These are phyloP conservation scores for Eucommia ulmoides DNA, from an alignment of 257 asterid genomes.

Conservation along the genomic window DNA sequence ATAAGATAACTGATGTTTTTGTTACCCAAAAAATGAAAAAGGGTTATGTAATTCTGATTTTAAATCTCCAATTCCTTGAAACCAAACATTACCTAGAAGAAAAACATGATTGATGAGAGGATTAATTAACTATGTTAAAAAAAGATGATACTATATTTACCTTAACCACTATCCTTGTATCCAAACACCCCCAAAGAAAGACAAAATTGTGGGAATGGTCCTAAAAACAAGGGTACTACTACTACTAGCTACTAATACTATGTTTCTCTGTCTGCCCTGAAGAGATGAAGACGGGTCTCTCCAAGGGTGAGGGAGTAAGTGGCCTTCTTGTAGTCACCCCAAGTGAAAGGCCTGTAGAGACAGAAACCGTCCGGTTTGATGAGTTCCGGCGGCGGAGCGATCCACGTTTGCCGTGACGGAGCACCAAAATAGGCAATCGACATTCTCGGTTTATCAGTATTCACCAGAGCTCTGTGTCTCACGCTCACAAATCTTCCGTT, in stretches of 20 bases:
- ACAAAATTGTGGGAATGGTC: neutral
- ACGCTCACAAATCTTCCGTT: slow-evolving; percentile 60
- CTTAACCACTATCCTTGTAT: neutral
- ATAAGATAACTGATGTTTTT: too few species aligned
- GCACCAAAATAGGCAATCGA: slow-evolving; percentile 55
- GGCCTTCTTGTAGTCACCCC: slow-evolving; percentile 55
- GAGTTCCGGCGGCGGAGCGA: slow-evolving; percentile 22
- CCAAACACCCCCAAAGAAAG: neutral
- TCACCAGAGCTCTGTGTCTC: slow-evolving; percentile 47
- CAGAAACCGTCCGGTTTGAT: slow-evolving; percentile 17
- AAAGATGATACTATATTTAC: neutral
- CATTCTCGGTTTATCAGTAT: slow-evolving; percentile 26
- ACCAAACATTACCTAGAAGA: neutral
- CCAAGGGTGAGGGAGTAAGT: slow-evolving; percentile 30
- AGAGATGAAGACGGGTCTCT: slow-evolving; percentile 34
- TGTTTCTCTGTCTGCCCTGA: slow-evolving; percentile 5
- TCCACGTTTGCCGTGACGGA: slow-evolving; percentile 35
- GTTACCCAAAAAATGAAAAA: too few species aligned
- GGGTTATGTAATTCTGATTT: neutral
- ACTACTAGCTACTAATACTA: too few species aligned
- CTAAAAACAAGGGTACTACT: too few species aligned
- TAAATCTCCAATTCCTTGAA: neutral
- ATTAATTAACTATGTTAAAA: too few species aligned
- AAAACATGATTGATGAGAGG: too few species aligned
- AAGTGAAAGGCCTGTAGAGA: slow-evolving; percentile 36